phyloP scores from a whole-genome alignment of 306 rosid genomes.

The Glycine latifolia region DNA sequence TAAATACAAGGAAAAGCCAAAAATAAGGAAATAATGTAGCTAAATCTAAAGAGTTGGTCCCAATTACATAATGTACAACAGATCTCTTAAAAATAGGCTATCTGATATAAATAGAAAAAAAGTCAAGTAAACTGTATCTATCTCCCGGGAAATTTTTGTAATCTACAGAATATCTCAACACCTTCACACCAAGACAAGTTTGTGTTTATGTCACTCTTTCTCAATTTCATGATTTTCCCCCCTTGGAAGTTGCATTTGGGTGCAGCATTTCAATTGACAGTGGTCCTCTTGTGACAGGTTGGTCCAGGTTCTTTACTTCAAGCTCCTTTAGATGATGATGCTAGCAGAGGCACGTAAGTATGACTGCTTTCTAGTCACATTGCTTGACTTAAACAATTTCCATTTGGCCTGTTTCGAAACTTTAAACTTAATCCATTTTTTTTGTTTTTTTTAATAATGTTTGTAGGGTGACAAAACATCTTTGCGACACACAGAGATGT shows the following conservation, averaged over 20 bases:
- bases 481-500: constrained; percentile 82
- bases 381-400: constrained; percentile 42
- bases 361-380: constrained; percentile 42
- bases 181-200: neutral
- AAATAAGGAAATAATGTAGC: neutral
- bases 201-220: constrained; percentile 10
- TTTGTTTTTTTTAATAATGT: constrained; percentile 23
- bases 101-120: neutral
- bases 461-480: constrained; percentile 80
- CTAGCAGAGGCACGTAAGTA: constrained; percentile 80
- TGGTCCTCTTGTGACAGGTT: constrained; percentile 65
- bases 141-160: neutral
- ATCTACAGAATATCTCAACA: neutral
- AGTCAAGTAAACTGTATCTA: neutral
- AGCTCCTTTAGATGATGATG: constrained; percentile 90
- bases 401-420: constrained; percentile 27
- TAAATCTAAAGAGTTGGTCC: neutral
- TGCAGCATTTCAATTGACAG: constrained; percentile 34
- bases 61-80: neutral
- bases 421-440: constrained; percentile 41
- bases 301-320: constrained; percentile 93
- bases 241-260: constrained; percentile 7
- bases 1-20: neutral
- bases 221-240: neutral
- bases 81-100: neutral